Base-by-base conservation (phyloP, 202 grass and related monocot species). In the Sporobolus alterniflorus region DNA sequence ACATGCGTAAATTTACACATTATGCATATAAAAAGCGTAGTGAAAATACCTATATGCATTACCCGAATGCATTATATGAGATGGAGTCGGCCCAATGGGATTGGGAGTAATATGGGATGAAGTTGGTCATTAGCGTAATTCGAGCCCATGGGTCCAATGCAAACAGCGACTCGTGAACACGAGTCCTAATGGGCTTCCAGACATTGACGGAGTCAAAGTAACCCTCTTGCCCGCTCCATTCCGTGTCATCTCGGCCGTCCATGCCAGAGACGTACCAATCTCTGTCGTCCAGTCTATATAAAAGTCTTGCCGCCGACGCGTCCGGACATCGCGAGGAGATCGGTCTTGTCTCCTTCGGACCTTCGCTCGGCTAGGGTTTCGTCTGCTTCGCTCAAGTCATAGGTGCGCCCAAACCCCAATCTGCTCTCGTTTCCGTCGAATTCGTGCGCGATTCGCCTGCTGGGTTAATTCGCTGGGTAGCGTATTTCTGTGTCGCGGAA, bases 281-380 rank as follows among this genome's bases (percentile, higher is more conserved):
- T 13, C 13, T 5, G 41, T 49, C 77, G 61, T 67, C 29, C 40
- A 74, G 11, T 20, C 28, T 9, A 56, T 83, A 83, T 84, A 59
- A 78, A 64, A 69, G 6, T 15, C 6, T 17, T 15, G 47, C 44
- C 60, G 60, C 65, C 1, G 76, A 13, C 82, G 26, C 26, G 11
- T 57, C 57, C 26, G 21, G 56, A 24, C 66, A 71, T 2, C 21
- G 28, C 29, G 2, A 24, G 32, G 30, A 34, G 18, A 32, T 26
- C 77, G 68, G 41, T 59, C 70, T 16, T 14, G 30, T 40, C 61
- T 3, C 24, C 55, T 8, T 2, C 15, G 69, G 36, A 21, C 20
- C 60, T 36, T 40, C 50, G 61, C 6, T 61, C 25, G 61, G 49
- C 62, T 87, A 87, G 84, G 84, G 77, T 87, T 85, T 62, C 71